A percentile compares a stretch with the other conserved stretches of the same genome.
phyloP scores from a whole-genome alignment of 208 protist species.

The Trypanosoma platydactyli region DNA sequence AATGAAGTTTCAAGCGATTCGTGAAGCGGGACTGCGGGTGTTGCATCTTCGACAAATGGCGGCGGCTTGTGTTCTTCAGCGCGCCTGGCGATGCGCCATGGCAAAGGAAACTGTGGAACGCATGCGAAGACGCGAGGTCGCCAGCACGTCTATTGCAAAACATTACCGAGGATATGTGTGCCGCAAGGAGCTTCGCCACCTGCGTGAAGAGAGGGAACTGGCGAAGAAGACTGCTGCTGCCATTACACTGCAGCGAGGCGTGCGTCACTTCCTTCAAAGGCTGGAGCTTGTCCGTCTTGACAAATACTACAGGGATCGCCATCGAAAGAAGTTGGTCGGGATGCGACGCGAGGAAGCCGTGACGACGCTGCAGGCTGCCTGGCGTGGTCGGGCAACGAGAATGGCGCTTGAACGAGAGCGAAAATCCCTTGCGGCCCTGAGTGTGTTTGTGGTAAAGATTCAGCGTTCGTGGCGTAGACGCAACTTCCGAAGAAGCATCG shows the following conservation, averaged over 20 bases:
- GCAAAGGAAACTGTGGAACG: slow-evolving; percentile 64
- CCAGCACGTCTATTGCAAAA: slow-evolving; percentile 48
- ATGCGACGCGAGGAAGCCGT: slow-evolving; percentile 64
- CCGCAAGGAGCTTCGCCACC: slow-evolving; percentile 41
- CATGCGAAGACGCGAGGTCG: slow-evolving; percentile 45
- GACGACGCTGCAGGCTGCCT: slow-evolving; percentile 75
- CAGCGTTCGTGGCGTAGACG: slow-evolving; percentile 63
- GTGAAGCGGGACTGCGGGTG: slow-evolving; percentile 32
- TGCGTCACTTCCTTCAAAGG: slow-evolving; percentile 39
- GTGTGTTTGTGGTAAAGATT: slow-evolving; percentile 39
- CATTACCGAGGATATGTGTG: slow-evolving; percentile 57
- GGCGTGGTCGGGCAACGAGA: slow-evolving; percentile 78
- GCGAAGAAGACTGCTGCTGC: slow-evolving; percentile 41
- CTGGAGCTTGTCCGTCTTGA: slow-evolving; percentile 46
- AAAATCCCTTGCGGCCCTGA: slow-evolving; percentile 26
- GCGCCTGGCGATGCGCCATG: slow-evolving; percentile 68
- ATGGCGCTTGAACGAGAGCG: slow-evolving; percentile 35
- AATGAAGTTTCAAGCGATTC: slow-evolving; percentile 20
- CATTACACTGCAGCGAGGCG: slow-evolving; percentile 53
- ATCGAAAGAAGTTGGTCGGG: slow-evolving; percentile 53
- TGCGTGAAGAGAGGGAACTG: slow-evolving; percentile 38
- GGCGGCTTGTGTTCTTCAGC: slow-evolving; percentile 71
- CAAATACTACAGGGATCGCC: slow-evolving; percentile 58
- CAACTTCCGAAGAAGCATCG: slow-evolving; percentile 35
- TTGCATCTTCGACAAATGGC: slow-evolving; percentile 33